These are phyloP conservation scores for Corymbia maculata DNA, from an alignment of 345 rosid species.

Conservation along the genomic window DNA sequence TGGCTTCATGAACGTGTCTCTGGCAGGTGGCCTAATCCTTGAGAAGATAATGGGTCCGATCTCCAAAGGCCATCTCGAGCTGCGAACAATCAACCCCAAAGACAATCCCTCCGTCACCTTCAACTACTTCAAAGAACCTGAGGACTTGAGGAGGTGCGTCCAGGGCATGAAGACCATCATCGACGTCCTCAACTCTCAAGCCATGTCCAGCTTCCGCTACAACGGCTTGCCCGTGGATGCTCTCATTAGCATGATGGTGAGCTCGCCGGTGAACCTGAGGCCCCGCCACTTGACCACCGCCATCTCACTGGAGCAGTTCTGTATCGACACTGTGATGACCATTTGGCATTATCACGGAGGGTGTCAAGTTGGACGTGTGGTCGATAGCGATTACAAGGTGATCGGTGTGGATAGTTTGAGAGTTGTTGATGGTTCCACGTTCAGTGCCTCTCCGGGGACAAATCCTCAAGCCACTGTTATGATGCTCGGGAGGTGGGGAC, in stretches of 20 bases:
- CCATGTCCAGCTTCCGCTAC: constrained; percentile 46
- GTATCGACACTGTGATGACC: constrained; percentile 27
- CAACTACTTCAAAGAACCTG: constrained; percentile 63
- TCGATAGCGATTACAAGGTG: constrained; percentile 19
- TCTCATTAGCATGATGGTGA: constrained; percentile 22
- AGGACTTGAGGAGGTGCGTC: constrained; percentile 51
- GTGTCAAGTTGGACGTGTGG: constrained; percentile 26
- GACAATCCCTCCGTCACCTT: constrained; percentile 64
- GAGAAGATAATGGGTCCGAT: constrained; percentile 49
- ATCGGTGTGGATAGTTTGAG: constrained; percentile 17
- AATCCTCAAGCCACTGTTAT: constrained; percentile 43
- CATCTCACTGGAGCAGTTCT: constrained; percentile 42
- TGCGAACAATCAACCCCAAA: constrained; percentile 27
- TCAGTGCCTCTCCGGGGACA: constrained; percentile 22
- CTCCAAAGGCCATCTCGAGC: constrained; percentile 55
- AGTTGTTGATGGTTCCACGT: constrained; percentile 29
- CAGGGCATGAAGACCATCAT: constrained; percentile 41
- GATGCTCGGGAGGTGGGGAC: constrained; percentile 36
- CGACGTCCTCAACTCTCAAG: constrained; percentile 33
- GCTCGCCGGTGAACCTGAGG: constrained; percentile 49
- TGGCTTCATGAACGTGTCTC: constrained; percentile 1
- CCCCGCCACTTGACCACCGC: constrained; percentile 27
- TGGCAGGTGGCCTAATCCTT: constrained; percentile 28
- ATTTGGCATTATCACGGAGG: constrained; percentile 47
- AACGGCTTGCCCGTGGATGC: constrained; percentile 12